Percentiles rank a stretch among this genome's conserved stretches.
Conservation (phyloP, 441 rosid genomes). For the Syzygium syzygioides region DNA sequence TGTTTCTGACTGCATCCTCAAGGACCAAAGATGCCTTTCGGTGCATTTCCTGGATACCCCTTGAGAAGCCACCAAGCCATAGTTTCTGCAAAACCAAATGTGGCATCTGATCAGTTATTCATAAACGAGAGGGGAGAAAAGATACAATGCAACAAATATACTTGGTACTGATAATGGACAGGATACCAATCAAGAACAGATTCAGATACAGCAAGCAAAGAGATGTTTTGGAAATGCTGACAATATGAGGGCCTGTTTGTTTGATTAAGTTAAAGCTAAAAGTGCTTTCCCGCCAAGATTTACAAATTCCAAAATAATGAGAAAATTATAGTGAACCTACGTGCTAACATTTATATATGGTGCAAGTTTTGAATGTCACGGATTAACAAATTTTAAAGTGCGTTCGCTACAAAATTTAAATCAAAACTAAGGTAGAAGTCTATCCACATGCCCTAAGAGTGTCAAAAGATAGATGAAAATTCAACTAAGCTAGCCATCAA, state of each 20-base stretch:
- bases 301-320: background rate
- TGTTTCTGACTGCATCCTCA: slow-evolving; percentile 97
- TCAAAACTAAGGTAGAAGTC: background rate
- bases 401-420: background rate
- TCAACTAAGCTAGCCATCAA: background rate
- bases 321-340: background rate
- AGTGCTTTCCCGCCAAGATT: background rate
- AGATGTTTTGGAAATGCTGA: background rate
- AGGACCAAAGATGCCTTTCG: slow-evolving; percentile 98
- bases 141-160: background rate
- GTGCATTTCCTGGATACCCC: slow-evolving; percentile 99
- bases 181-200: background rate
- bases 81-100: slow-evolving; percentile 55
- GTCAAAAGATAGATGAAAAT: background rate
- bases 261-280: background rate
- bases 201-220: background rate
- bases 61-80: slow-evolving; percentile 99
- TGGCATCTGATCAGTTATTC: background rate
- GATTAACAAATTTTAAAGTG: background rate
- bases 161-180: background rate
- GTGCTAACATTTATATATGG: background rate
- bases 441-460: background rate
- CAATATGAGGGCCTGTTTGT: background rate
- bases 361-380: background rate
- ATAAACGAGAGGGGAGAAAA: background rate